A percentile compares a stretch with the other conserved stretches of the same genome.
Evolutionary conservation across 2,329 filamentous ascomycete genomes (phyloP).

Genomic region (Xylaria polymorpha): DNA sequence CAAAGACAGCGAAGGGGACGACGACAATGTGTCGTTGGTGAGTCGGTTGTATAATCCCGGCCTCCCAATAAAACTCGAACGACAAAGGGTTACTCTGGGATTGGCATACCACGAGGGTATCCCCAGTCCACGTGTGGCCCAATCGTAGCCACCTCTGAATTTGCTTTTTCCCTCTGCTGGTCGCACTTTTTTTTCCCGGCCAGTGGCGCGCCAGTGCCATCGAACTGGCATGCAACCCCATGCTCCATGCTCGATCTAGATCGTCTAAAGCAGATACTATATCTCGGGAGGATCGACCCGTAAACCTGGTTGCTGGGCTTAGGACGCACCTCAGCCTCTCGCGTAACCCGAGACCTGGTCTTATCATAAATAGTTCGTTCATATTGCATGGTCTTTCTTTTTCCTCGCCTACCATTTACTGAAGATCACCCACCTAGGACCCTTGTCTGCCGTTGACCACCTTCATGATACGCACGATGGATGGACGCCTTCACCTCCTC

Average conservation of each 20-base stretch:
- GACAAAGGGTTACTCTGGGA: slow-evolving; percentile 29
- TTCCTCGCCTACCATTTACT: slow-evolving; percentile 28
- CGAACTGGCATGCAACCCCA: slow-evolving; percentile 29
- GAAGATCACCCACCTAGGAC: slow-evolving; percentile 13
- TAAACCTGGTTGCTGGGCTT: slow-evolving; percentile 36
- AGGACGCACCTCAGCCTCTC: slow-evolving; percentile 28
- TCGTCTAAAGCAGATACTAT: slow-evolving; percentile 11
- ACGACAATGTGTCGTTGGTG: slow-evolving; percentile 31
- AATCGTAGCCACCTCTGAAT: slow-evolving; percentile 37
- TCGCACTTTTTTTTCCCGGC: slow-evolving; percentile 28
- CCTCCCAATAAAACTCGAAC: slow-evolving; percentile 8
- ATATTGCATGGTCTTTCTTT: slow-evolving; percentile 37
- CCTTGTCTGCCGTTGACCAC: slow-evolving; percentile 23
- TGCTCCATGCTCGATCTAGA: slow-evolving; percentile 30
- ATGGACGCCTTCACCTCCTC: slow-evolving; percentile 10
- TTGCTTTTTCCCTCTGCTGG: slow-evolving; percentile 39
- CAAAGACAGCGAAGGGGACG: slow-evolving; percentile 32
- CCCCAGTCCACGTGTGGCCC: slow-evolving; percentile 36
- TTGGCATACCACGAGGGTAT: slow-evolving; percentile 40
- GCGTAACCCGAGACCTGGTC: slow-evolving; percentile 38
- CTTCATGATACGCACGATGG: slow-evolving; percentile 13
- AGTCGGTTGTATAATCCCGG: slow-evolving; percentile 24
- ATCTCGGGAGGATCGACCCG: slow-evolving; percentile 39
- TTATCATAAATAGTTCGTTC: slow-evolving; percentile 38
- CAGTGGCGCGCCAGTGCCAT: slow-evolving; percentile 24